phyloP scores from a whole-genome alignment of 2,329 filamentous ascomycete genomes.

The Pseudogymnoascus sp. region DNA sequence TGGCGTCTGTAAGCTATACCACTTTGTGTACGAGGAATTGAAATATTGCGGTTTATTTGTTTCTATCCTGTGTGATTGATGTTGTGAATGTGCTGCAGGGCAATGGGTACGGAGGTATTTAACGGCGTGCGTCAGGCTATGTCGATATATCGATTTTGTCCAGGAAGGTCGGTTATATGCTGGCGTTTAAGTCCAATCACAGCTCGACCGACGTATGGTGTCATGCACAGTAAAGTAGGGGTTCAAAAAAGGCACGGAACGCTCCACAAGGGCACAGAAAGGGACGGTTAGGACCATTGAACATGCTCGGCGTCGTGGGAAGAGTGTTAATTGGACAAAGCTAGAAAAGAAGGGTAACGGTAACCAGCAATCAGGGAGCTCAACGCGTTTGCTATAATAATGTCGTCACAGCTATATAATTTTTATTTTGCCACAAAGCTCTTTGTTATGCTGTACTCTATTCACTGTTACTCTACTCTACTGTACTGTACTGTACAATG shows the following conservation, averaged over 20 bases:
- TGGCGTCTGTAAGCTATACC: slow-evolving; percentile 9
- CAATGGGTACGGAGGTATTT: not conserved
- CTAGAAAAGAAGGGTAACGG: not conserved
- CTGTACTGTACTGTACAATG: not conserved
- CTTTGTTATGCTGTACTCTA: not conserved
- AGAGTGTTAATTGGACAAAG: not conserved
- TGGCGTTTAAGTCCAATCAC: not conserved
- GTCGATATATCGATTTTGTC: not conserved
- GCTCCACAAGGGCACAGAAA: not conserved
- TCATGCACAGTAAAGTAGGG: slow-evolving; percentile 3
- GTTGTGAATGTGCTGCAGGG: not conserved
- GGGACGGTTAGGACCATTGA: not conserved
- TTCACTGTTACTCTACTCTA: too few relatives aligned
- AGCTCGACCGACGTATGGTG: not conserved
- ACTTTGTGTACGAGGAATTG: slow-evolving; percentile 9
- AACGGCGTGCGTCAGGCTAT: not conserved
- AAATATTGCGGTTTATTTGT: slow-evolving; percentile 4
- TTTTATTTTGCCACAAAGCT: not conserved
- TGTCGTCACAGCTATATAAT: slow-evolving; percentile 1
- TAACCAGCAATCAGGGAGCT: not conserved
- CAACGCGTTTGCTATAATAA: not conserved
- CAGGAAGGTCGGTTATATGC: not conserved
- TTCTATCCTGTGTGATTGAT: not conserved
- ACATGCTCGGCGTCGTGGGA: not conserved
- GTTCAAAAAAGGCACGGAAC: slow-evolving; percentile 4